phyloP scores from a whole-genome alignment of 208 protist species.

The Acanthamoeba lenticulata region DNA sequence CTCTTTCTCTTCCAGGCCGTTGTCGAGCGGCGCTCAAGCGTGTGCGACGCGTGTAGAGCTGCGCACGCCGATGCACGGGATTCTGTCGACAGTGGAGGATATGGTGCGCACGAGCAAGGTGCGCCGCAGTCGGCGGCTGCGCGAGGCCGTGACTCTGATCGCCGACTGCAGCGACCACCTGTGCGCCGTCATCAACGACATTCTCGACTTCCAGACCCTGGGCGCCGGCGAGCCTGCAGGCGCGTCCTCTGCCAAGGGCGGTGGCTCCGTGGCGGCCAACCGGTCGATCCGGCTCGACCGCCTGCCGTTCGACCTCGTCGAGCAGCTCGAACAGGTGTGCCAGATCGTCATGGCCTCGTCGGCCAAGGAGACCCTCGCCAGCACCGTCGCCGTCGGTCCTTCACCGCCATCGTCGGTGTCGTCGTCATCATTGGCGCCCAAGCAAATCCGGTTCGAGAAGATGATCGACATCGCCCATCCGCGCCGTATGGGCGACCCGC shows the following conservation, averaged over 20 bases:
- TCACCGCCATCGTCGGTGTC: too few relatives aligned
- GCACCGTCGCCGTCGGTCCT: too few relatives aligned
- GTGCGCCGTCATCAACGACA: conserved; percentile 35
- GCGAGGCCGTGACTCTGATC: neutral
- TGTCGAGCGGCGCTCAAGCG: neutral
- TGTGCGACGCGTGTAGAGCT: neutral
- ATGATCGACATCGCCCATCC: neutral
- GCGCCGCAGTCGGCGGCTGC: neutral
- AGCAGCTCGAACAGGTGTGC: conserved; percentile 32
- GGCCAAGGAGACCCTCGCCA: too few relatives aligned
- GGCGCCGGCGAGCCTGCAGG: neutral
- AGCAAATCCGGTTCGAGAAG: conserved; percentile 8
- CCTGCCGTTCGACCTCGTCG: neutral
- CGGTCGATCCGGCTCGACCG: conserved; percentile 33
- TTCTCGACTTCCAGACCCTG: conserved; percentile 48
- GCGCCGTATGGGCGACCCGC: conserved; percentile 64
- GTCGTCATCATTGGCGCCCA: too few relatives aligned
- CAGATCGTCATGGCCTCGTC: neutral
- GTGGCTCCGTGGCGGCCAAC: too few relatives aligned
- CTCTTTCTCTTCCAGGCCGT: neutral
- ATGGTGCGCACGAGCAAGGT: neutral
- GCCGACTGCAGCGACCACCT: conserved; percentile 49
- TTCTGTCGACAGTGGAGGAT: neutral
- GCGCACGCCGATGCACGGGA: conserved; percentile 49
- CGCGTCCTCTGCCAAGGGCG: too few relatives aligned